Base-by-base conservation (phyloP, 768 basidiomycete genomes). In the Rhizopogon roseolus region DNA sequence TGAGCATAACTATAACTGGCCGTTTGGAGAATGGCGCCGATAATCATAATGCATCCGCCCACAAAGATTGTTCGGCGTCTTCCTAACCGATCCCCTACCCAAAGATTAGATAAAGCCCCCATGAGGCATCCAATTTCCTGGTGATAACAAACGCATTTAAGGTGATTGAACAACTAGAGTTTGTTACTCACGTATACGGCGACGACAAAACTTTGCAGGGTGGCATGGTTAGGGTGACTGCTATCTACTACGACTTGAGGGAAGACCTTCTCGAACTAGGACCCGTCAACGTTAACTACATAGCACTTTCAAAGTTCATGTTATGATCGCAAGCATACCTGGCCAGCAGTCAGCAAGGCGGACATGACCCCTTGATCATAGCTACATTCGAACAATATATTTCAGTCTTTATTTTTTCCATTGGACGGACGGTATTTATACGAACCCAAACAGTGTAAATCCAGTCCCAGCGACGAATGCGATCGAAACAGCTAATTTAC, bases 301-400 rank as follows among this genome's bases (percentile, higher is more conserved):
- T 22, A 3, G 8, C 11, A 16, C 39, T 41, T n/a, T n/a, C 42
- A 14, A 22, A 37, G 43, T 22, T 22, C 22, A 22, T 22, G 22
- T 22, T 22, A 22, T 22, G 38, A 50, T 50, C 10, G 4, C 5
- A 29, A 9, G 32, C 37, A 19, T 53, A 80, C 80, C 70, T 80
- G 76, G 43, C 70, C 69, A 0, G 85, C 77, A 4, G 79, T 83
- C 46, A 86, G 66, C 19, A 85, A 69, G 16, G 83, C 81, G n/a
- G 79, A 80, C 84, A 86, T 84, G 32, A 85, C 85, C 41, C 84
- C 84, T 62, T 86, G 85, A 60, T 86, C 85, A 66, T 85, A 86
- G 27, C 81, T 82, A 25, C 14, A 50, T 27, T 5, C 37, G 41
- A 22, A 43, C 16, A 27, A 27, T 36, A 22, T 32, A 22, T 13